Base-by-base conservation (phyloP, 805 yeast species). In the Metschnikowia gelsemii region DNA sequence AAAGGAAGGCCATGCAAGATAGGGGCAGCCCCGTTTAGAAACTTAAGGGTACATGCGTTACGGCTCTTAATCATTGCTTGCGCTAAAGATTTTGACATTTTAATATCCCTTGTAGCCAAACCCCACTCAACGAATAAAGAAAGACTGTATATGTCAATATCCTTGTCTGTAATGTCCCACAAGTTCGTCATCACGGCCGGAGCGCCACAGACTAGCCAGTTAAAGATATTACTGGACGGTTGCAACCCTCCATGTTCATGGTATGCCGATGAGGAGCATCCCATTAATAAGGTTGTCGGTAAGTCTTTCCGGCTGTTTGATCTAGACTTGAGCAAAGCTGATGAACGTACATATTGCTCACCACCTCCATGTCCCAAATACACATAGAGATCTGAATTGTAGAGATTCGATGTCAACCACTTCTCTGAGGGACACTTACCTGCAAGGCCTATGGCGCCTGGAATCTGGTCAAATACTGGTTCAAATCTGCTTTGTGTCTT, bases 111-210 rank as follows among this genome's bases (percentile, higher is more conserved):
- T 8, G 73, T 57, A 8, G 12, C 27, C 11, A 87, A 57, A 0
- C 93, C 93, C 82, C 93, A 83, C 46, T 71, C 68, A 2, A 73
- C 72, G 50, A 93, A 74, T 27, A 87, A 58, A 2, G 76, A 66
- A 8, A 73, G 45, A 18, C 87, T 83, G 52, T 90, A 88, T 52
- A 72, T 74, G 61, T 93, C 98, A 37, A 88, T 87, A 59, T 93
- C 99, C 51, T 86, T 89, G 62, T 93, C 98, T 0, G 98, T 93
- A 4, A 93, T 97, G 61, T 89, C 96, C 99, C 99, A 93, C 42
- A 93, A 63, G 54, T 87, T 88, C 0, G 87, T 96, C 26, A 93
- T 64, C 1, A 88, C 73, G 80, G 85, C 73, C 0, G 96, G 93
- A 35, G 87, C 78, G 0, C 96, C 95, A 17, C 89, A 93, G 8